Evolutionary conservation across 768 basidiomycete genomes (phyloP).

Genomic region (Tylopilus subfusipes): DNA sequence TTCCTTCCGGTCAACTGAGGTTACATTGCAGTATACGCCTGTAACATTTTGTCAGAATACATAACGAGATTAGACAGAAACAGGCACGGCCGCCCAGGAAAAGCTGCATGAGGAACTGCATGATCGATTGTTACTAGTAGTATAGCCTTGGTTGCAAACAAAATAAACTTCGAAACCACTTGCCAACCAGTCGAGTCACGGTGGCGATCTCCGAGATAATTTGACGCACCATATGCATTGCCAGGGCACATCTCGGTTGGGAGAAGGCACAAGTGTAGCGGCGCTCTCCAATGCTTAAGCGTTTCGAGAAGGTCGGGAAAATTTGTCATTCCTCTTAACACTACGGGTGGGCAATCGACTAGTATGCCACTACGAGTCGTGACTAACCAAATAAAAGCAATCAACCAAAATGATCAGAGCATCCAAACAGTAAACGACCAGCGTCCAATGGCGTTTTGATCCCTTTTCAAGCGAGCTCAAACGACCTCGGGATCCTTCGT

Average conservation of each 20-base stretch:
- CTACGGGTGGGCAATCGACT: neutral
- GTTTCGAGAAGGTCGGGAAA: neutral
- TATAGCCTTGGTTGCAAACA: too few species aligned
- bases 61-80: neutral
- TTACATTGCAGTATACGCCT: neutral
- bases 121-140: too few species aligned
- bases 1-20: neutral
- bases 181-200: neutral
- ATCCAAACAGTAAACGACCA: neutral
- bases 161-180: too few species aligned
- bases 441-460: neutral
- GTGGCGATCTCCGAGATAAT: neutral
- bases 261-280: neutral
- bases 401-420: neutral
- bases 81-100: neutral
- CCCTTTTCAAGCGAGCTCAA: neutral
- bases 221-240: too few species aligned
- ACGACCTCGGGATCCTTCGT: neutral
- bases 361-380: neutral
- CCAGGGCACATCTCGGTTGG: neutral
- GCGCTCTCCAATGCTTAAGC: neutral
- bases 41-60: neutral
- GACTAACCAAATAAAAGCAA: neutral
- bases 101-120: neutral
- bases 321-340: neutral